phyloP scores from a whole-genome alignment of 148 eudicot genomes.

The Limonium bicolor region DNA sequence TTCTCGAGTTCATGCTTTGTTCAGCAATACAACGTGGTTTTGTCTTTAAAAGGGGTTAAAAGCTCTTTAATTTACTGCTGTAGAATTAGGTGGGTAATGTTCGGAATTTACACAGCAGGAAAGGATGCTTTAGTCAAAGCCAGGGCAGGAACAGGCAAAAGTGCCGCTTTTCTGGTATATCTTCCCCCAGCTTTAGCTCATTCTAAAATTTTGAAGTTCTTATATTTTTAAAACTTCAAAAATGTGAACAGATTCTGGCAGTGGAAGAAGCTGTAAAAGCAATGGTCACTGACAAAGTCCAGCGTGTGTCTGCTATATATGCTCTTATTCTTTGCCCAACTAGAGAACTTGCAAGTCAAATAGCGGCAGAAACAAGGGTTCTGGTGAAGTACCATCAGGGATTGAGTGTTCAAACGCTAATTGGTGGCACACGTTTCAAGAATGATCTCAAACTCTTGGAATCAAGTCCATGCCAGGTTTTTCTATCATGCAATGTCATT shows the following conservation, averaged over 20 bases:
- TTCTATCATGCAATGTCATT: neutral
- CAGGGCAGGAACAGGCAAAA: conserved; percentile 84
- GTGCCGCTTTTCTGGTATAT: conserved; percentile 91
- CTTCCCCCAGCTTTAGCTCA: conserved; percentile 1
- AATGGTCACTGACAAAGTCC: conserved; percentile 18
- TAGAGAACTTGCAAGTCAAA: conserved; percentile 94
- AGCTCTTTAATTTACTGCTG: neutral
- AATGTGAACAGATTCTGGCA: conserved; percentile 81
- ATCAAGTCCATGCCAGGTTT: conserved; percentile 76
- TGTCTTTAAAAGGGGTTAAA: too few relatives aligned
- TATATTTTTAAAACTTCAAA: conserved; percentile 28
- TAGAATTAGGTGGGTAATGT: conserved; percentile 1
- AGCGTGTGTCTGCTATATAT: conserved; percentile 48
- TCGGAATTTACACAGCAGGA: conserved; percentile 30
- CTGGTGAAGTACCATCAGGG: conserved; percentile 80
- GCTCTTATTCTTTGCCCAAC: conserved; percentile 93
- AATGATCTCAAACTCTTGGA: conserved; percentile 75
- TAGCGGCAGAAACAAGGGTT: conserved; percentile 80
- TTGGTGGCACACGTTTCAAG: conserved; percentile 89
- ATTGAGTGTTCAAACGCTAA: conserved; percentile 67
- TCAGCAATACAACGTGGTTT: neutral
- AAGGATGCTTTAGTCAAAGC: conserved; percentile 85
- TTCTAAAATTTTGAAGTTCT: conserved; percentile 1
- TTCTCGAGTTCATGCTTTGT: neutral
- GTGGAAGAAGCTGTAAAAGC: conserved; percentile 96